A percentile compares a stretch with the other conserved stretches of the same genome.
Evolutionary conservation across 2,329 filamentous ascomycete genomes (phyloP).

Genomic region (Sclerotinia spermophila): DNA sequence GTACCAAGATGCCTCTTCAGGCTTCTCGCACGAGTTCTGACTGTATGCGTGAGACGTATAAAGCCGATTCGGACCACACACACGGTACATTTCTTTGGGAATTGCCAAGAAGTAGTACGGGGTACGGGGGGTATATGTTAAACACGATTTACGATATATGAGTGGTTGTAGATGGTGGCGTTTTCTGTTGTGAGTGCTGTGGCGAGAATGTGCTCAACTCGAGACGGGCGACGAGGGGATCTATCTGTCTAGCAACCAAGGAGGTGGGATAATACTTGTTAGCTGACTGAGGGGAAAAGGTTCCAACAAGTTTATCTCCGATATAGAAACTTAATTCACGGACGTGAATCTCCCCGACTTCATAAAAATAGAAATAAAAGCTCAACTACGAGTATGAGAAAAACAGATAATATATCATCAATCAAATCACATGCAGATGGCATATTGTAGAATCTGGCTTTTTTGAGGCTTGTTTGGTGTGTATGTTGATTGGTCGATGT

Average conservation of each 20-base stretch:
- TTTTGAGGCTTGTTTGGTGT: background rate
- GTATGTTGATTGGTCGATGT: background rate
- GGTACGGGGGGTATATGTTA: slow-evolving; percentile 5
- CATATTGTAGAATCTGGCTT: background rate
- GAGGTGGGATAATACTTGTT: background rate
- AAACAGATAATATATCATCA: too few relatives aligned
- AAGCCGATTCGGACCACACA: background rate
- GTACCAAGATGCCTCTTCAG: background rate
- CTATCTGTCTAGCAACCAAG: background rate
- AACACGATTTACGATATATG: background rate
- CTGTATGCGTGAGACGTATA: background rate
- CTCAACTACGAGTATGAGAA: too few relatives aligned
- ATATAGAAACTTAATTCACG: background rate
- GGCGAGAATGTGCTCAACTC: background rate
- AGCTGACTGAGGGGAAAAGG: background rate
- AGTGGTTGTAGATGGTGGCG: slow-evolving; percentile 10
- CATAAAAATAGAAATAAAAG: background rate
- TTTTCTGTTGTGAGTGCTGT: background rate
- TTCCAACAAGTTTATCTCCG: background rate
- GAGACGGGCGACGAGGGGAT: background rate
- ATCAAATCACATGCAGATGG: background rate
- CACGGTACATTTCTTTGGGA: background rate
- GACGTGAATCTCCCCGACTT: background rate
- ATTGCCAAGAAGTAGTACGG: background rate
- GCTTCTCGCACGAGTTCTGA: background rate